Base-by-base conservation (phyloP, 306 rosid genomes). In the Quercus robur region DNA sequence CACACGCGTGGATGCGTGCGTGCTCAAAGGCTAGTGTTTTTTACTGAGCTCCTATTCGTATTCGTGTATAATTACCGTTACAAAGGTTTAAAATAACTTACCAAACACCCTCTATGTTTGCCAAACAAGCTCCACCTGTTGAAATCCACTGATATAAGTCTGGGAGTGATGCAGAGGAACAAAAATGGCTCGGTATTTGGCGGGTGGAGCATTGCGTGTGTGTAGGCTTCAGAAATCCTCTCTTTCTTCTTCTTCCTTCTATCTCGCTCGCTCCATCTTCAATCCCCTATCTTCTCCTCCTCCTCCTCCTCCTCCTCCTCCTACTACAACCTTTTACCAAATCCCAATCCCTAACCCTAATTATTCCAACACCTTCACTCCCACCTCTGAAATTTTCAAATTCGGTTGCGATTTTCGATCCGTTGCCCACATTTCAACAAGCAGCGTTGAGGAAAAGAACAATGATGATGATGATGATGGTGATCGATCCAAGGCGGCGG, bases 341-440 rank as follows among this genome's bases (percentile, higher is more conserved):
- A 71, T 64, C 6, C 41, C 75, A 31, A 12, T 54, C 66, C 81
- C 38, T 63, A 77, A 26, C 31, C 83, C 75, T 17, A 4, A 35
- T 74, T 46, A 12, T 19, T 38, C 33, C 26, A 20, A 25, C 71
- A 69, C 28, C 66, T 62, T 52, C 41, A 31, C 69, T 64, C 54
- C 19, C 75, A 81, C 80, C 23, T 67, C 41, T 55, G 80, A 61
- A 57, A 75, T 1, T 5, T n/a, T 64, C 70, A 81, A 76, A 63
- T 69, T 33, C 38, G 85, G 80, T 41, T 52, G 86, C 30, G 73
- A 75, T 83, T 86, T 85, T 71, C 81, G 74, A 30, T 73, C 71
- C 59, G 69, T 89, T 78, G 77, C 78, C n/a, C 81, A 70, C 76
- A 46, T 89, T 13, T 94, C 91, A 35, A 85, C 89, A 1, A 77